Percentiles rank a stretch among this genome's conserved stretches.
phyloP scores from a whole-genome alignment of 495 filamentous ascomycete species.

The Penicillium lagena region DNA sequence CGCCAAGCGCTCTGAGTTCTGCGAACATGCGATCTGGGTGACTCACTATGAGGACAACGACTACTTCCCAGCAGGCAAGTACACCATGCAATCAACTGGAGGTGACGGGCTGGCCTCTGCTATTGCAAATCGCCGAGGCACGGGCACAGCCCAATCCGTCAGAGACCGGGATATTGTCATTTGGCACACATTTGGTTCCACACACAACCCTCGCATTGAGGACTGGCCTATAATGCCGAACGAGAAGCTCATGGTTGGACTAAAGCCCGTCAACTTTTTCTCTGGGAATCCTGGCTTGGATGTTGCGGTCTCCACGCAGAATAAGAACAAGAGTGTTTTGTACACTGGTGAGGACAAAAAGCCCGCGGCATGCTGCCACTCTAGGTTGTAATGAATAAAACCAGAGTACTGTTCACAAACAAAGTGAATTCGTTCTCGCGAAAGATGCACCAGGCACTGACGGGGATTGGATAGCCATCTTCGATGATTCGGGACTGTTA shows the following conservation, averaged over 20 bases:
- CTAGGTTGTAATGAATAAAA: too few relatives aligned
- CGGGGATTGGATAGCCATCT: too few relatives aligned
- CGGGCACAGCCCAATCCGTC: conserved; percentile 29
- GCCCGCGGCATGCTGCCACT: too few relatives aligned
- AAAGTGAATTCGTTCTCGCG: too few relatives aligned
- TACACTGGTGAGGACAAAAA: too few relatives aligned
- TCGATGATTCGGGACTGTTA: too few relatives aligned
- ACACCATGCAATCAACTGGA: conserved; percentile 74
- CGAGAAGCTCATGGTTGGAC: conserved; percentile 38
- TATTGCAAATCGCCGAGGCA: conserved; percentile 7
- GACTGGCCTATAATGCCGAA: conserved; percentile 61
- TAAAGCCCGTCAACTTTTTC: conserved; percentile 73
- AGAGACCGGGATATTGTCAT: conserved; percentile 42
- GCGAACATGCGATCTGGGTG: conserved; percentile 71
- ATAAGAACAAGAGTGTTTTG: conserved; percentile 23
- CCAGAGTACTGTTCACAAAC: too few relatives aligned
- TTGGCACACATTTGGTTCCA: conserved; percentile 53
- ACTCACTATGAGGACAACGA: conserved; percentile 72
- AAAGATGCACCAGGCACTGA: too few relatives aligned
- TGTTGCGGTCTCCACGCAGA: conserved; percentile 25
- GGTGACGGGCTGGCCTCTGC: conserved; percentile 34
- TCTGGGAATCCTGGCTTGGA: conserved; percentile 55
- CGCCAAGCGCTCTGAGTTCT: conserved; percentile 70
- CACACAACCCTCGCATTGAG: conserved; percentile 53
- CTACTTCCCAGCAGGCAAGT: conserved; percentile 70